Conservation (phyloP, 1,284 basidiomycete genomes). For the Inonotus hispidus region DNA sequence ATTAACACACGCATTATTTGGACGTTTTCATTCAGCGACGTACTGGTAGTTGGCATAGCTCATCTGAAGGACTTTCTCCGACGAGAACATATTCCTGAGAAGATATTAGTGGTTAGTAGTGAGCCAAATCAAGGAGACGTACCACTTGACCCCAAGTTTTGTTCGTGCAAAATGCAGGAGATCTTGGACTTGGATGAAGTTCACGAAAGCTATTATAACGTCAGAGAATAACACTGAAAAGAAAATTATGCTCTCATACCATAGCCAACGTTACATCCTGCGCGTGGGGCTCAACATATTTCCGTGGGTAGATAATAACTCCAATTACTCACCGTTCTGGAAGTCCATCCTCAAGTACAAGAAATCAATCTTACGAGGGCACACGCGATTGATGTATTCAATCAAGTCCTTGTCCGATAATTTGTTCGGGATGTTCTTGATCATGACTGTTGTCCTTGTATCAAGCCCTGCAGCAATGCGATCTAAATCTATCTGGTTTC, state of each 20-base stretch:
- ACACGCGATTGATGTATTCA: constrained; percentile 61
- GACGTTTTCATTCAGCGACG: constrained; percentile 26
- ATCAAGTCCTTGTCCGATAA: constrained; percentile 75
- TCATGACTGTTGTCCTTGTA: constrained; percentile 81
- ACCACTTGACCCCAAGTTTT: constrained; percentile 76
- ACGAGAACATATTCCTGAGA: constrained; percentile 79
- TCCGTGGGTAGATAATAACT: not conserved
- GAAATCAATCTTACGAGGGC: constrained; percentile 71
- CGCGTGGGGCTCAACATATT: not conserved
- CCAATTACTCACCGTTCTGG: constrained; percentile 50
- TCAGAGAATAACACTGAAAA: not conserved
- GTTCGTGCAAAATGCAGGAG: constrained; percentile 68
- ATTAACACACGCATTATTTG: not conserved
- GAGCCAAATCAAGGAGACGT: constrained; percentile 19
- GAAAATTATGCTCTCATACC: constrained; percentile 25
- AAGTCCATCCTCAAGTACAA: constrained; percentile 85
- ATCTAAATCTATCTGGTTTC: constrained; percentile 65
- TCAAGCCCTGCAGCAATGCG: constrained; percentile 72
- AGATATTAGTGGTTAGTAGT: not conserved
- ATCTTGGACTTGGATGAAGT: constrained; percentile 75
- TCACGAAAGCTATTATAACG: constrained; percentile 54
- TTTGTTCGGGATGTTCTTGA: constrained; percentile 87
- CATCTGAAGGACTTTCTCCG: constrained; percentile 83
- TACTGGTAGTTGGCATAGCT: constrained; percentile 84
- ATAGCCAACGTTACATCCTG: constrained; percentile 82